Conservation (phyloP, 164 flowering plant genomes). For the Kingdonia uniflora region DNA sequence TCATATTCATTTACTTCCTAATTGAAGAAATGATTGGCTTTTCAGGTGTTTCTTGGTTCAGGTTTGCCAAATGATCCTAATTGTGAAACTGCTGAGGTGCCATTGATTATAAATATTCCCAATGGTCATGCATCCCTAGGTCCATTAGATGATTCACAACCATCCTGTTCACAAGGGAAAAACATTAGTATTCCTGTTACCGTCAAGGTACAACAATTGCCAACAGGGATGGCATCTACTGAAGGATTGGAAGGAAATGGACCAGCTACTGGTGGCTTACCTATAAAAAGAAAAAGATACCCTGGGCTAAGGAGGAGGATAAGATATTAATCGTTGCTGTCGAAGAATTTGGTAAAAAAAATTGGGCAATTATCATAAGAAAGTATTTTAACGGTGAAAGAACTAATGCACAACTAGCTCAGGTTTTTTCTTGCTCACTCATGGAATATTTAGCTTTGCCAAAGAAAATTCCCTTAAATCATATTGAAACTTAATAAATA, state of each 20-base stretch:
- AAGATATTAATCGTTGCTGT: constrained; percentile 72
- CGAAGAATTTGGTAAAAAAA: constrained; percentile 74
- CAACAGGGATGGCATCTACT: constrained; percentile 21
- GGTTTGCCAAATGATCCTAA: constrained; percentile 38
- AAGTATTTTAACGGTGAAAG: constrained; percentile 69
- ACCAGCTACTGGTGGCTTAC: constrained; percentile 21
- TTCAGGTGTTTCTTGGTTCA: constrained; percentile 69
- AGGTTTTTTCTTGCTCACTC: constrained; percentile 24
- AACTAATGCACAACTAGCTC: constrained; percentile 76
- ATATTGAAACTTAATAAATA: too few species aligned
- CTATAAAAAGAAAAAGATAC: constrained; percentile 56
- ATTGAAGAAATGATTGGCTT: too few species aligned
- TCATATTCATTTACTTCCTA: too few species aligned
- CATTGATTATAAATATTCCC: constrained; percentile 60
- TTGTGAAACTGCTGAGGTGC: constrained; percentile 47
- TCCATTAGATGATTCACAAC: constrained; percentile 25
- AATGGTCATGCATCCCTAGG: constrained; percentile 25
- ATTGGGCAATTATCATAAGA: constrained; percentile 75
- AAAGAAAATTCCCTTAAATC: too few species aligned
- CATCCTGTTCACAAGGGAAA: constrained; percentile 28
- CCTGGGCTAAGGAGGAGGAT: constrained; percentile 81
- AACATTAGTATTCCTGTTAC: constrained; percentile 59
- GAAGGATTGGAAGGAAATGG: constrained; percentile 55
- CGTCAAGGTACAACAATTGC: constrained; percentile 41
- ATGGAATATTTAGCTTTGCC: background rate